phyloP scores from a whole-genome alignment of 768 basidiomycete genomes.

The Boletus rufocinnamomeus region DNA sequence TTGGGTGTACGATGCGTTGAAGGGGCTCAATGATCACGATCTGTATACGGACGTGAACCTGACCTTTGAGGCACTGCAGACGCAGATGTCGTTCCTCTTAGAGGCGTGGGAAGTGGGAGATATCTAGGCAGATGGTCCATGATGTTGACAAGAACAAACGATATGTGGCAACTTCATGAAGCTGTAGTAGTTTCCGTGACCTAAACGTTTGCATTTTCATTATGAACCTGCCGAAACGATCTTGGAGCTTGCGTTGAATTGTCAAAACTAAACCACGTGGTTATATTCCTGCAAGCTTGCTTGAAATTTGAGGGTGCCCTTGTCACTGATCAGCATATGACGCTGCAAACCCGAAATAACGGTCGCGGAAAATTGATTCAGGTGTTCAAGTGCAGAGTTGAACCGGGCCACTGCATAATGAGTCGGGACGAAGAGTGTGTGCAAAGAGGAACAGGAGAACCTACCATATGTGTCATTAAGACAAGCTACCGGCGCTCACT shows the following conservation, averaged over 20 bases:
- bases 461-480: not conserved
- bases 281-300: not conserved
- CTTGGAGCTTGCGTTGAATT: not conserved
- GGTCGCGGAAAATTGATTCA: not conserved
- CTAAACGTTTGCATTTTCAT: not conserved
- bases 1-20: slow-evolving; percentile 30
- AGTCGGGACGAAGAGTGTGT: not conserved
- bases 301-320: not conserved
- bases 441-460: not conserved
- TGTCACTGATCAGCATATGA: not conserved
- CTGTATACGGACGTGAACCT: slow-evolving; percentile 23
- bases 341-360: not conserved
- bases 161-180: not conserved
- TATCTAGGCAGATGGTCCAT: slow-evolving; percentile 9
- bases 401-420: not conserved
- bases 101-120: slow-evolving; percentile 34
- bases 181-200: not conserved
- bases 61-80: slow-evolving; percentile 19
- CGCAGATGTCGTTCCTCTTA: slow-evolving; percentile 29
- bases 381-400: not conserved
- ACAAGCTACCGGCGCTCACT: no score
- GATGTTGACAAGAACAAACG: not conserved
- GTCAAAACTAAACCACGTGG: not conserved
- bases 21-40: slow-evolving; percentile 8
- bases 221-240: not conserved